Conservation (phyloP, 139 green algal genomes). For the Gonium pectorale region DNA sequence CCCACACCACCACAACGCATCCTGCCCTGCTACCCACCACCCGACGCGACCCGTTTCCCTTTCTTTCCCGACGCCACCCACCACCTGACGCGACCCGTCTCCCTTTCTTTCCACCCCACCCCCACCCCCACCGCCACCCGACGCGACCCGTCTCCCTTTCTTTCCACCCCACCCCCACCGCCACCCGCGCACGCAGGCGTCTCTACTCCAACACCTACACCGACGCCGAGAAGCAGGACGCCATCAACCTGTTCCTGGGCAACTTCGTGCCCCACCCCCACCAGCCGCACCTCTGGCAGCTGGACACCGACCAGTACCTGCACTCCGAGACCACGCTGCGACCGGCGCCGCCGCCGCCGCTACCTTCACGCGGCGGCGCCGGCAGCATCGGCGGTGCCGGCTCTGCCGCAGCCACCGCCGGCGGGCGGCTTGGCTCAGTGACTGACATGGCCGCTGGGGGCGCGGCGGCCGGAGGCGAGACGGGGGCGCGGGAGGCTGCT, state of each 20-base stretch:
- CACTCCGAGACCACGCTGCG: conserved; percentile 58
- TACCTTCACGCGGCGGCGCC: not conserved
- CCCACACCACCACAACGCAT: no score
- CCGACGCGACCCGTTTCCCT: no score
- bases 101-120: no score
- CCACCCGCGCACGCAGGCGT: conserved; percentile 52
- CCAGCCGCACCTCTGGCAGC: conserved; percentile 83
- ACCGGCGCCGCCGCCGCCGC: not conserved
- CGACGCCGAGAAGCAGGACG: conserved; percentile 94
- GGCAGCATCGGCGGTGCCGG: not conserved
- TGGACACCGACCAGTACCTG: conserved; percentile 87
- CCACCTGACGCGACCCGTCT: no score
- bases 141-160: not conserved
- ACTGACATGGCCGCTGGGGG: no score
- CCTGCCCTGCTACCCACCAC: no score
- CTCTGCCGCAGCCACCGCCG: not conserved
- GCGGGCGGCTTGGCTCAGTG: no score
- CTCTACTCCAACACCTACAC: conserved; percentile 93
- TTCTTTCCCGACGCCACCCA: no score
- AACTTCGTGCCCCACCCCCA: conserved; percentile 69
- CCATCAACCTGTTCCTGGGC: conserved; percentile 96
- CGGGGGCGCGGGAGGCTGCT: no score
- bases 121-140: not conserved
- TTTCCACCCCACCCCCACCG: no score
- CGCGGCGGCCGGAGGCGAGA: no score